Conservation (phyloP, 768 basidiomycete genomes). For the Termitomyces sp. region DNA sequence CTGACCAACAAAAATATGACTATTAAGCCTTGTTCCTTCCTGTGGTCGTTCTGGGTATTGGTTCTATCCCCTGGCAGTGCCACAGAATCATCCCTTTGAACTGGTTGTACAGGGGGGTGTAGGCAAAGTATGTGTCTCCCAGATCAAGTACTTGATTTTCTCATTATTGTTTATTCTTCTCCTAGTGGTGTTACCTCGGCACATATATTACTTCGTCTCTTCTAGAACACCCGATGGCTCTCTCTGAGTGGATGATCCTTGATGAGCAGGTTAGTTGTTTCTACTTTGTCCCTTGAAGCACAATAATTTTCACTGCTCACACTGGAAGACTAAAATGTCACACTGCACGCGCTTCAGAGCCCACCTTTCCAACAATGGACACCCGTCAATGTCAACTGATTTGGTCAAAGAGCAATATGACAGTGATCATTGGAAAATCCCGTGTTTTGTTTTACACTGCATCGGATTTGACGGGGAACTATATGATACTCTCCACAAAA, state of each 20-base stretch:
- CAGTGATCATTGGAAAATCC: constrained; percentile 17
- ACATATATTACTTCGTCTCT: constrained; percentile 16
- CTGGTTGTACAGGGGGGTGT: constrained; percentile 20
- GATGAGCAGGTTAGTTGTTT: constrained; percentile 20
- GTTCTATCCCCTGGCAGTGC: constrained; percentile 18
- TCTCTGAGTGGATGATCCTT: constrained; percentile 24
- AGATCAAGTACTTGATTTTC: neutral
- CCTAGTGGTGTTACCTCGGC: constrained; percentile 24
- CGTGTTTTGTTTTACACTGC: constrained; percentile 20
- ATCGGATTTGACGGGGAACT: constrained; percentile 18
- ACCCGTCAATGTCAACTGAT: constrained; percentile 5
- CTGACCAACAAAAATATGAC: neutral
- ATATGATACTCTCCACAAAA: constrained; percentile 6
- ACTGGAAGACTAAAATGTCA: constrained; percentile 13
- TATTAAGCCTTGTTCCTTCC: constrained; percentile 12
- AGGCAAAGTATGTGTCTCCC: constrained; percentile 9
- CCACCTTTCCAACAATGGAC: neutral
- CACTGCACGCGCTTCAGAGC: constrained; percentile 16
- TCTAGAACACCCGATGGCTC: constrained; percentile 18
- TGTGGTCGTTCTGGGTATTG: constrained; percentile 23
- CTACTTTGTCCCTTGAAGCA: neutral
- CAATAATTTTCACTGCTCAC: neutral
- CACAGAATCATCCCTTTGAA: constrained; percentile 16
- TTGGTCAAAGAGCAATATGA: constrained; percentile 19
- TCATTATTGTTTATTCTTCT: neutral